Evolutionary conservation across 1,139 yeast species (phyloP), one percentile per base, ranked within the genome.

Genomic region (Pichia sp.): DNA sequence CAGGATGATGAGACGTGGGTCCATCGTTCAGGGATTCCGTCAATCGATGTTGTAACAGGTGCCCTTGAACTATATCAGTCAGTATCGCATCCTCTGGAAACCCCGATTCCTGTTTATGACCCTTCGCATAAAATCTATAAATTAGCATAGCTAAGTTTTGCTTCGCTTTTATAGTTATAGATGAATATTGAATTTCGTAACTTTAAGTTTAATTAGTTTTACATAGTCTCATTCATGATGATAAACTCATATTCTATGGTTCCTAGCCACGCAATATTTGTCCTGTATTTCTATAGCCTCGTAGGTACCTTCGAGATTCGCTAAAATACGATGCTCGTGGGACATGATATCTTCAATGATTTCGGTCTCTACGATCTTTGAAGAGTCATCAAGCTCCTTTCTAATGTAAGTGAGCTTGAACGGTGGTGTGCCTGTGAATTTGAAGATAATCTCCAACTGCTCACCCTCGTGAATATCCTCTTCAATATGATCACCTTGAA

Each of bases 391-490:
- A 16, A 54, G 34, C 28, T 53, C 58, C 0, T 71, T 69, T 43
- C 81, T 59, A n/a, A 67, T 64, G 42, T 72, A 74, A 1, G 75
- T 70, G 35, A 82, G 67, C 32, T 64, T 63, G 58, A 82, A 82
- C 15, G 94, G 94, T 12, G 91, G 87, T 0, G 70, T 68, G 19
- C 93, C 93, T 22, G 70, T 69, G 48, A 83, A 77, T 12, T 74
- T 66, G 54, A 83, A 81, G 2, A 66, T 67, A 37, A 83, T 72
- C 51, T 81, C 91, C 1, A 83, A 80, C 52, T 77, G 79, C 42
- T 82, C 93, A 32, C 97, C 98, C 53, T 86, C 95, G 50, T 87
- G 95, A 31, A 91, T 82, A 55, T 86, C 93, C 42, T 63, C 68
- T 38, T 80, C 73, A n/a, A 79, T 63, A 19, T 74, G 67, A 38